Base-by-base conservation (phyloP, 345 rosid genomes). In the Combretum micranthum region DNA sequence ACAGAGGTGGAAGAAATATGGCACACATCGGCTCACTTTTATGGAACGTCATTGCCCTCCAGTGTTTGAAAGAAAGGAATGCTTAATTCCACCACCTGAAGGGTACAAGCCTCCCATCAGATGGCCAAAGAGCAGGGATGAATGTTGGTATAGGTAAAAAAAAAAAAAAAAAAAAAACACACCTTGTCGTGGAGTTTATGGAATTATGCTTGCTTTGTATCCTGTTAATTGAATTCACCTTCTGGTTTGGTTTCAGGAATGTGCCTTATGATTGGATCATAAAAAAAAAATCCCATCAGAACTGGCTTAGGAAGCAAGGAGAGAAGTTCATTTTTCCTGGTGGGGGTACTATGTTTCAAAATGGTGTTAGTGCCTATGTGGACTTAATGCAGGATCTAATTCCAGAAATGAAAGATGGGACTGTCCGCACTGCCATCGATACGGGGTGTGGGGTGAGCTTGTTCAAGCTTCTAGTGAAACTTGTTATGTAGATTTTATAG, bases 41-140 rank as follows among this genome's bases (percentile, higher is more conserved):
- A 74, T 93, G 94, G 99, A 93, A 65, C 88, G 99, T 14, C 99
- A 93, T 56, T 93, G 99, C 53, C 99, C 97, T 57, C 92, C 96
- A 0, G 71, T 63, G 17, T 82, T 80, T 53, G 99, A 93, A 57
- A 85, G 86, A 70, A 87, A 89, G 73, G 87, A 83, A 65, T 93
- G 99, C 74, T 57, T 93, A 52, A 73, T 93, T 63, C 97, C 99
- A 13, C 92, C 99, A 46, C 99, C 99, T 1, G 80, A 82, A 69
- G 99, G 97, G 45, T 93, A 93, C 59, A 93, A 89, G 72, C 69
- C 85, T 17, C 99, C 99, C 0, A 77, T 93, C 62, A 87, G 65
- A 73, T 93, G 99, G 99, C 99, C 99, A 6, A 87, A 87, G 82
- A 89, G 99, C 78, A 75, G 84, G 63, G 74, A 77, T 48, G 70